Percentiles rank a stretch among this genome's conserved stretches.
These are phyloP conservation scores for Nemania abortiva DNA, from an alignment of 2,329 filamentous ascomycete genomes.

Conservation along the genomic window DNA sequence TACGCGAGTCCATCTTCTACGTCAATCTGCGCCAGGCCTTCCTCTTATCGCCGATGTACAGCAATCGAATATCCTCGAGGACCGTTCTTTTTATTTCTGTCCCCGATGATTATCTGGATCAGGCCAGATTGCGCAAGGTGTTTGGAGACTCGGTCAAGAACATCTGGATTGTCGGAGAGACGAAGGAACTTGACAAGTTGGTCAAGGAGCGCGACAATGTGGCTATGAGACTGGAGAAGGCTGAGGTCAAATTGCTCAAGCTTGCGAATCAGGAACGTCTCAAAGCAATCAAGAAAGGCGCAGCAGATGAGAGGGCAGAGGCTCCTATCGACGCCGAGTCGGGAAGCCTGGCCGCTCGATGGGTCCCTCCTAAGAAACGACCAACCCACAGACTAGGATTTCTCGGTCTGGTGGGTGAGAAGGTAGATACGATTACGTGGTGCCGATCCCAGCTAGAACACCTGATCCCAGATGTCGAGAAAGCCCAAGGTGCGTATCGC, in stretches of 20 bases:
- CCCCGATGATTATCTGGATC: constrained; percentile 80
- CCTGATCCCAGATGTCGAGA: constrained; percentile 77
- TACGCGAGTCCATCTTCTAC: constrained; percentile 89
- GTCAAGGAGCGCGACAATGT: constrained; percentile 85
- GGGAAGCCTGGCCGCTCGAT: constrained; percentile 78
- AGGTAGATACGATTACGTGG: constrained; percentile 96
- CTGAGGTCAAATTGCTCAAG: constrained; percentile 87
- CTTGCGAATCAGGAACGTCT: constrained; percentile 78
- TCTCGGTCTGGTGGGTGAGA: constrained; percentile 79
- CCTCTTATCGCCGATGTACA: constrained; percentile 84
- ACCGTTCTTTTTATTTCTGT: constrained; percentile 92
- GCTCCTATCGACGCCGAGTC: constrained; percentile 73
- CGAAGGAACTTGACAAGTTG: constrained; percentile 80
- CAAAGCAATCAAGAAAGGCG: constrained; percentile 74
- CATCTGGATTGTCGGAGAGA: constrained; percentile 86
- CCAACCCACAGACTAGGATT: constrained; percentile 80
- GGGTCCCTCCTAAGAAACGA: constrained; percentile 78
- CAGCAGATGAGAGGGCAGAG: constrained; percentile 57
- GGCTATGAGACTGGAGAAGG: constrained; percentile 84
- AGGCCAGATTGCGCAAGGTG: constrained; percentile 80
- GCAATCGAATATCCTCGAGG: constrained; percentile 86
- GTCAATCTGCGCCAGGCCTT: constrained; percentile 95
- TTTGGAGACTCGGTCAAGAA: constrained; percentile 86
- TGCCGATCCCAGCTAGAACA: constrained; percentile 81
- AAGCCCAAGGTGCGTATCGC: constrained; percentile 75